Percentiles rank a stretch among this genome's conserved stretches.
These are phyloP conservation scores for Apiospora kogelbergensis DNA, from an alignment of 2,329 filamentous ascomycete genomes.

Conservation along the genomic window DNA sequence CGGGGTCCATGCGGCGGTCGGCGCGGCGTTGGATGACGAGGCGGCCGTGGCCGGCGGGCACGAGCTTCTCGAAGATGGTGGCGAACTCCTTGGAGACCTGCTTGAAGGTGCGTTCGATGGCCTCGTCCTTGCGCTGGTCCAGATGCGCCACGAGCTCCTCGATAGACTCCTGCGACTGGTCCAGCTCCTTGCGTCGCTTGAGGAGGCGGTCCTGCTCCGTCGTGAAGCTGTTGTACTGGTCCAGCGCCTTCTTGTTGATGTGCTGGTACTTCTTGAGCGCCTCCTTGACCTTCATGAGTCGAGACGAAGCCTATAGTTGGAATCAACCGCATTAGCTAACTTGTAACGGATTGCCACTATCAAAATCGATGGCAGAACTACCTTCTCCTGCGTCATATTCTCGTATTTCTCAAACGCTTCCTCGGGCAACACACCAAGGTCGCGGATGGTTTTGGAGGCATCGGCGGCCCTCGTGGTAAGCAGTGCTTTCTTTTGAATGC, in stretches of 20 bases:
- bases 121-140: slow-evolving; percentile 94
- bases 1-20: slow-evolving; percentile 64
- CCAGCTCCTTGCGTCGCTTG: slow-evolving; percentile 81
- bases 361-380: slow-evolving; percentile 40
- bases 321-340: not conserved
- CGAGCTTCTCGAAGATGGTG: slow-evolving; percentile 89
- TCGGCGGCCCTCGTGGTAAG: slow-evolving; percentile 76
- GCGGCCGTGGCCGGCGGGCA: slow-evolving; percentile 87
- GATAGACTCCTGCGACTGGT: slow-evolving; percentile 82
- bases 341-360: not conserved
- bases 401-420: slow-evolving; percentile 92
- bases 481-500: slow-evolving; percentile 81
- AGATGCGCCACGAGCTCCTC: slow-evolving; percentile 89
- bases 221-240: slow-evolving; percentile 98
- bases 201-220: slow-evolving; percentile 85
- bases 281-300: slow-evolving; percentile 88
- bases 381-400: slow-evolving; percentile 74
- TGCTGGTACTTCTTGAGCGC: slow-evolving; percentile 94
- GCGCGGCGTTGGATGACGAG: slow-evolving; percentile 90
- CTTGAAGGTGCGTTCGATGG: slow-evolving; percentile 97
- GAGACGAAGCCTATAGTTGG: slow-evolving; percentile 51
- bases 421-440: slow-evolving; percentile 88
- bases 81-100: slow-evolving; percentile 94
- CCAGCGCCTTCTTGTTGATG: slow-evolving; percentile 99
- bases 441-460: slow-evolving; percentile 84